Conservation (phyloP, 1,284 basidiomycete genomes). For the Austroboletus niveus region DNA sequence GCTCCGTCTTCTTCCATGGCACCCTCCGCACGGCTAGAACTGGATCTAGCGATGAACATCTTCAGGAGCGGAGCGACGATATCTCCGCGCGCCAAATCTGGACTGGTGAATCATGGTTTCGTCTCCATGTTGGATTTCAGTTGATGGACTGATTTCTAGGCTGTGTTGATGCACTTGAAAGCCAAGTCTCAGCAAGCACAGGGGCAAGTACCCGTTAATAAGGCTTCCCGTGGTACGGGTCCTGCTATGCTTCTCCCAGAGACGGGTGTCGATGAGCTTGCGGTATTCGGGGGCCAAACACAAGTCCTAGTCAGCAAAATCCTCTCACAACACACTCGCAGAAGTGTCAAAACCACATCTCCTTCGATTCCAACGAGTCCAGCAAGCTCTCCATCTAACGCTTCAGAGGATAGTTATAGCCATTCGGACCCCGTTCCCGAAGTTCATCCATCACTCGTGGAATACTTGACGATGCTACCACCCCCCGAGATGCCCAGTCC, state of each 20-base stretch:
- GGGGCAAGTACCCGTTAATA: slow-evolving; percentile 39
- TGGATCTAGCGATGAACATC: slow-evolving; percentile 53
- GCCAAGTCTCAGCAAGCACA: slow-evolving; percentile 48
- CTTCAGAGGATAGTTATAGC: slow-evolving; percentile 27
- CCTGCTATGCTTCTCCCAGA: slow-evolving; percentile 36
- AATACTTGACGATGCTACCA: slow-evolving; percentile 43
- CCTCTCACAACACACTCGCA: slow-evolving; percentile 35
- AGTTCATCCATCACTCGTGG: slow-evolving; percentile 57
- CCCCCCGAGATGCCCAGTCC: slow-evolving; percentile 23
- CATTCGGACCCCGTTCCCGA: slow-evolving; percentile 39
- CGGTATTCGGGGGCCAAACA: slow-evolving; percentile 65
- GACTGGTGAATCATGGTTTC: slow-evolving; percentile 39
- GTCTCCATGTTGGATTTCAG: background rate
- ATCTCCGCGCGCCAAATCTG: slow-evolving; percentile 50
- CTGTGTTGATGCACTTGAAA: slow-evolving; percentile 46
- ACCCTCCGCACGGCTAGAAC: slow-evolving; percentile 53
- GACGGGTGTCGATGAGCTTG: slow-evolving; percentile 60
- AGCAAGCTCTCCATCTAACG: slow-evolving; percentile 23
- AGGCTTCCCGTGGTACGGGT: slow-evolving; percentile 22
- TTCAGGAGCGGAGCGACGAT: slow-evolving; percentile 49
- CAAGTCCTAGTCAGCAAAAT: slow-evolving; percentile 54
- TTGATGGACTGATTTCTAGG: slow-evolving; percentile 30
- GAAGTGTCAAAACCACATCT: slow-evolving; percentile 15
- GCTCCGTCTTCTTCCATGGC: slow-evolving; percentile 59
- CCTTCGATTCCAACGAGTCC: slow-evolving; percentile 20